Conservation (phyloP, 2,329 filamentous ascomycete genomes). For the Didymella exigua region DNA sequence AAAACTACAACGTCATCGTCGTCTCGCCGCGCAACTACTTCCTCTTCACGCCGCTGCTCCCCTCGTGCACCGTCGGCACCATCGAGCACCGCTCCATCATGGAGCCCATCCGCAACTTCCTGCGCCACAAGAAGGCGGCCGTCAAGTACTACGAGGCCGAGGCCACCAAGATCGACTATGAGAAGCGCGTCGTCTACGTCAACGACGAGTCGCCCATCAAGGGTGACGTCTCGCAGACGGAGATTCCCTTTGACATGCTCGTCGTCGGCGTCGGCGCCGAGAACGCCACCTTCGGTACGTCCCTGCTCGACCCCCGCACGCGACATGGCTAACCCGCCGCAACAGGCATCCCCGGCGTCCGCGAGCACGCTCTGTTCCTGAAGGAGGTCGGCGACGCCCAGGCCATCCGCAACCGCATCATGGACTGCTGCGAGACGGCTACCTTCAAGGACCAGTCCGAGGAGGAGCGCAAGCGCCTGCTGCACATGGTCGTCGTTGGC, state of each 20-base stretch:
- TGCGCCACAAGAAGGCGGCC: slow-evolving; percentile 89
- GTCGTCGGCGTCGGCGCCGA: slow-evolving; percentile 96
- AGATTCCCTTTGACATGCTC: slow-evolving; percentile 97
- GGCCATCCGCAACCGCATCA: slow-evolving; percentile 95
- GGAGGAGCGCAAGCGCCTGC: slow-evolving; percentile 88
- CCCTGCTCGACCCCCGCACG: neutral
- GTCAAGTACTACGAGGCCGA: slow-evolving; percentile 99
- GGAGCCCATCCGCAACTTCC: slow-evolving; percentile 96
- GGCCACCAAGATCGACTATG: slow-evolving; percentile 91
- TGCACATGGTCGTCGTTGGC: slow-evolving; percentile 90
- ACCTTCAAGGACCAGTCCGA: slow-evolving; percentile 94
- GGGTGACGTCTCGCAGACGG: slow-evolving; percentile 78
- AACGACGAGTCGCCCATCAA: slow-evolving; percentile 93
- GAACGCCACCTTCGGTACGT: slow-evolving; percentile 91
- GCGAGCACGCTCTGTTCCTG: slow-evolving; percentile 94
- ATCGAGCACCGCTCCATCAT: slow-evolving; percentile 99
- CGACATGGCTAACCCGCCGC: slow-evolving; percentile 23
- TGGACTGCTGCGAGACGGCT: slow-evolving; percentile 99
- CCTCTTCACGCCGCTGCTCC: slow-evolving; percentile 96
- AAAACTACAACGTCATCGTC: slow-evolving; percentile 98
- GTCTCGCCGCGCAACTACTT: slow-evolving; percentile 99
- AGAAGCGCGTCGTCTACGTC: slow-evolving; percentile 86
- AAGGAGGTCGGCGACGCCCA: slow-evolving; percentile 98
- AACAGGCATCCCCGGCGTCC: slow-evolving; percentile 83
- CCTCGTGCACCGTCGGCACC: slow-evolving; percentile 94